Base-by-base conservation (phyloP, 1,284 basidiomycete genomes). In the Ustilago sp. region DNA sequence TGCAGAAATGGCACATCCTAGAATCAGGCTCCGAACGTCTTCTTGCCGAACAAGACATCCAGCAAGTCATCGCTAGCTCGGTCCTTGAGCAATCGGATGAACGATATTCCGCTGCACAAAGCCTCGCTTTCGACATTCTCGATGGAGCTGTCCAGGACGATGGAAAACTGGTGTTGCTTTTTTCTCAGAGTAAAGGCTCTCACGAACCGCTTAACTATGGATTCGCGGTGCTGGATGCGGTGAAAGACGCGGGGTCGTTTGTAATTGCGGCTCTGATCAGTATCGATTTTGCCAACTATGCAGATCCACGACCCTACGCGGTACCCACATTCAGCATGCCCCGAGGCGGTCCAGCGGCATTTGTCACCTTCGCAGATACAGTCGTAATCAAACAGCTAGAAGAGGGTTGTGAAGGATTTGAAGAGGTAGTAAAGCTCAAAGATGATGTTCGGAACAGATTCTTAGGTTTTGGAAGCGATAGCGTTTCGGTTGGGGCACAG, bases 401-500 rank as follows among this genome's bases (percentile, higher is more conserved):
- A 38, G 17, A 57, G 1, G 67, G 68, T 8, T 65, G 68, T 36
- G 69, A 74, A 19, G 32, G 75, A 0, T 85, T 87, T 38, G 86
- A 87, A 48, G 87, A 87, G 54, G 66, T 77, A 12, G 75, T 87
- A 59, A 74, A 79, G 17, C 83, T 87, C 48, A 83, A 84, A 53
- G 71, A 82, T 50, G 77, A 78, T 56, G 74, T 69, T 32, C 70
- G 79, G 56, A 80, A 83, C 57, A 80, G 86, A 8, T 80, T 87
- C 68, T 57, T 87, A 19, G 86, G 86, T 39, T 50, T 67, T 50
- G 82, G 59, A 35, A 68, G 65, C 54, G 80, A 63, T 34, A 58
- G 39, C n/a, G 64, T 76, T 56, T 65, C 66, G 6, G 50, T 68
- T 4, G 57, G 54, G 1, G 41, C 34, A 17, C 35, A 59, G 1